Base-by-base conservation (phyloP, 2,329 filamentous ascomycete species). In the Nemania sp. region DNA sequence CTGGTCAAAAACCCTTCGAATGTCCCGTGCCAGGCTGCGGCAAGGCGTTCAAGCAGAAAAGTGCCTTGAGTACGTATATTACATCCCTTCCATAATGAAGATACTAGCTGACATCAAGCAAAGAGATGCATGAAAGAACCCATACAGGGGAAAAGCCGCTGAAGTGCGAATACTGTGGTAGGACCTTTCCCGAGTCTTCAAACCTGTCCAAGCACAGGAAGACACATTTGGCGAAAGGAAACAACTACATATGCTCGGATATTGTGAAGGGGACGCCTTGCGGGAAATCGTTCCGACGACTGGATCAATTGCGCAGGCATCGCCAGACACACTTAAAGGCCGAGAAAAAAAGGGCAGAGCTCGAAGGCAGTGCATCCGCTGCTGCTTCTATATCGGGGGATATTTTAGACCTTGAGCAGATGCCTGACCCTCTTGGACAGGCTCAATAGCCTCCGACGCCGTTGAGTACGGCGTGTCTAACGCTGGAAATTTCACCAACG, bases 101-200 rank as follows among this genome's bases (percentile, higher is more conserved):
- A 22, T 17, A 26, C 43, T 24, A 6, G 20, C 57, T 55, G 26
- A 60, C 23, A 2, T 30, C 15, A 5, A 80, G 81, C n/a, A 26
- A 59, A 85, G 82, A 84, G n/a, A 86, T 86, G 76, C 86, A 89
- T 61, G 79, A 80, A 62, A 78, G 84, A 33, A 84, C 80, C 1
- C 86, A 89, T 63, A 86, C 85, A 1, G 83, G 84, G 36, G 78
- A 82, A 41, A 88, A 87, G 64, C 84, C 84, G 0, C 70, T 87
- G 0, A 69, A 73, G 39, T 87, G 84, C 58, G 77, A 81, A 1
- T 72, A 79, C 23, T 88, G 84, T 60, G 76, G 75, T 40, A 84
- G 82, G 63, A 71, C 70, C 8, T 88, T 88, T 64, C 78, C 80
- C 55, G 83, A 88, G 66, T 86, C 83, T 0, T 86, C 83, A 3